Base-by-base conservation (phyloP, 1,284 basidiomycete genomes). In the Irpex sp. region DNA sequence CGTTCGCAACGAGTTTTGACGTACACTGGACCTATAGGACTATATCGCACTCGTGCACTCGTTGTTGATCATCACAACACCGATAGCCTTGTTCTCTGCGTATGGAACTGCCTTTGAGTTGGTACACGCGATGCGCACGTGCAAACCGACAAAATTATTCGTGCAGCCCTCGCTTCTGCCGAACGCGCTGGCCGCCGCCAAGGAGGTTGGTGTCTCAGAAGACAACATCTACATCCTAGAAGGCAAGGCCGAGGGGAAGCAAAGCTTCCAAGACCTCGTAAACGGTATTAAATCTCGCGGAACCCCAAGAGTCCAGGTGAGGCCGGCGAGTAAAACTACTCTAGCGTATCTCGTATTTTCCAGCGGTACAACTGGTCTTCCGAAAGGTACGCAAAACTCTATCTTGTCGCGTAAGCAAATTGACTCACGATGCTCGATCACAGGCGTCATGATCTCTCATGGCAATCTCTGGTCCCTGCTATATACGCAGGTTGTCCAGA, bases 361-460 rank as follows among this genome's bases (percentile, higher is more conserved):
- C 0, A 92, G 90, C 67, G 90, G 90, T 36, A 92, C 90, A 0
- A 90, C 82, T 62, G 90, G 90, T 1, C 74, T 87, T 3, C 90
- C 90, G 0, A 92, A 92, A 81, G 90, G 90, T 88, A 37, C 17
- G 57, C 71, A 64, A 31, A 21, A 36, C 31, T 53, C 19, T 21
- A n/a, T 50, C 13, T n/a, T n/a, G 17, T 21, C 37, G 33, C 55
- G 11, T 64, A 47, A 31, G 31, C 50, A n/a, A 54, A 21, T 26
- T 11, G 36, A 57, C 53, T 63, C 11, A 57, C 11, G 11, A 21
- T 33, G 4, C 9, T 46, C 59, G 9, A 51, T 47, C 19, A 43
- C 58, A 92, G 90, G 83, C 9, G 87, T 92, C 33, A 90, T 88
- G 88, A 84, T 90, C 36, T 87, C 90, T 1, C 90, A 92, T 66